phyloP scores from a whole-genome alignment of 352 stramenopile genomes.

The Pythium insidiosum region DNA sequence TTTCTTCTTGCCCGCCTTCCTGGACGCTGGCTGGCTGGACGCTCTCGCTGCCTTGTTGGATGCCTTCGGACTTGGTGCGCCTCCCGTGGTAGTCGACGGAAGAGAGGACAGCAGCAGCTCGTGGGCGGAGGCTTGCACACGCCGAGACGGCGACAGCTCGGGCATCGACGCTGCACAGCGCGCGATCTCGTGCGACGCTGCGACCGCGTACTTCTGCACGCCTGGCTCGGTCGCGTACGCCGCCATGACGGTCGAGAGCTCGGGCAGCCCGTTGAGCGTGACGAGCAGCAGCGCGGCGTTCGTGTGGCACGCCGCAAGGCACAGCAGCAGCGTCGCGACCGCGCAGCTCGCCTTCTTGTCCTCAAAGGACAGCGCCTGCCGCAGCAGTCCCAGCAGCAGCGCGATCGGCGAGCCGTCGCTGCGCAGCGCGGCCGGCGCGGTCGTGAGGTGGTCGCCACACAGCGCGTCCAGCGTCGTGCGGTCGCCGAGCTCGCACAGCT shows the following conservation, averaged over 20 bases:
- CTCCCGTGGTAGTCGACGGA: too few species aligned
- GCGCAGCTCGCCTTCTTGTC: constrained; percentile 79
- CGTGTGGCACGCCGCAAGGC: constrained; percentile 47
- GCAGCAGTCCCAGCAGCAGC: constrained; percentile 59
- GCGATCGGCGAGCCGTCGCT: constrained; percentile 55
- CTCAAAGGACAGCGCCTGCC: constrained; percentile 61
- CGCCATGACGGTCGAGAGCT: constrained; percentile 71
- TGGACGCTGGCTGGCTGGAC: too few species aligned
- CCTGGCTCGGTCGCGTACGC: constrained; percentile 58
- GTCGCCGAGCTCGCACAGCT: constrained; percentile 67
- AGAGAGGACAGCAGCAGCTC: not conserved
- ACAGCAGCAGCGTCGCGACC: constrained; percentile 65
- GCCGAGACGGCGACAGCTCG: not conserved
- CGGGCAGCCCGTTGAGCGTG: constrained; percentile 44
- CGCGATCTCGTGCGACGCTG: constrained; percentile 52
- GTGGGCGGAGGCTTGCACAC: not conserved
- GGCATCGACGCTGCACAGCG: constrained; percentile 6
- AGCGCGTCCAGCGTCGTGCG: constrained; percentile 39
- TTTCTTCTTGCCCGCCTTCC: not conserved
- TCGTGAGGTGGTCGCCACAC: constrained; percentile 19
- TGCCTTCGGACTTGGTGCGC: too few species aligned
- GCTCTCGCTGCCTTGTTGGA: too few species aligned
- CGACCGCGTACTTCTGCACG: constrained; percentile 56
- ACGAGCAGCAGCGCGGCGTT: constrained; percentile 41
- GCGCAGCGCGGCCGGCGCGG: constrained; percentile 3